Evolutionary conservation across 2,329 filamentous ascomycete species (phyloP).

Genomic region (Endothia cerciana): DNA sequence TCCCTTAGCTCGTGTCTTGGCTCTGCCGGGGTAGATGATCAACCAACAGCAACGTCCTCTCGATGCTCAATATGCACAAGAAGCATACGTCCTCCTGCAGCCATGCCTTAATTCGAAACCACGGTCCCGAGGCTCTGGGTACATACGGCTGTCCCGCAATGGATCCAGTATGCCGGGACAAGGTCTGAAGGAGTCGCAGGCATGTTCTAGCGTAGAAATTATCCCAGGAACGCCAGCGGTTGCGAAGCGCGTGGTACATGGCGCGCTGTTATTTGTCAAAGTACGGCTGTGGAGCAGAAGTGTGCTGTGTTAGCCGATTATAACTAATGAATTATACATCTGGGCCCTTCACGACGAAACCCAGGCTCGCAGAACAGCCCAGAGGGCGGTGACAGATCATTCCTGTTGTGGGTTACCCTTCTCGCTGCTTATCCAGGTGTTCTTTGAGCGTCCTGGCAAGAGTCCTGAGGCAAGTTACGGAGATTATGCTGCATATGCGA

Average conservation of each 20-base stretch:
- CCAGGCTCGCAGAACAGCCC: not conserved
- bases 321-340: not conserved
- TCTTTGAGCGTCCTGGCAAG: not conserved
- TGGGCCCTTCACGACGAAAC: not conserved
- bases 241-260: slow-evolving; percentile 25
- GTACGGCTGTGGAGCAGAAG: slow-evolving; percentile 20
- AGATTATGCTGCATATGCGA: slow-evolving; percentile 35
- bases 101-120: not conserved
- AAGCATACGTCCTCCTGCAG: not conserved
- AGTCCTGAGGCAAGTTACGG: not conserved
- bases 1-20: slow-evolving; percentile 14
- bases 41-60: too few relatives aligned
- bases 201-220: slow-evolving; percentile 23
- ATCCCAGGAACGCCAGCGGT: slow-evolving; percentile 13
- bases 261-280: slow-evolving; percentile 26
- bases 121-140: slow-evolving; percentile 27
- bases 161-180: slow-evolving; percentile 9
- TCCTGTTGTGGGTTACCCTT: not conserved
- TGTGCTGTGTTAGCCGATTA: not conserved
- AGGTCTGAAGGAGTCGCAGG: slow-evolving; percentile 7
- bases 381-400: not conserved
- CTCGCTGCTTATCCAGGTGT: not conserved
- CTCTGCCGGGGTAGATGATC: not conserved
- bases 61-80: too few relatives aligned
- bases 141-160: slow-evolving; percentile 11